Percentiles rank a stretch among this genome's conserved stretches.
phyloP scores from a whole-genome alignment of 2,329 filamentous ascomycete species.

The Tolypocladium endophyticum region DNA sequence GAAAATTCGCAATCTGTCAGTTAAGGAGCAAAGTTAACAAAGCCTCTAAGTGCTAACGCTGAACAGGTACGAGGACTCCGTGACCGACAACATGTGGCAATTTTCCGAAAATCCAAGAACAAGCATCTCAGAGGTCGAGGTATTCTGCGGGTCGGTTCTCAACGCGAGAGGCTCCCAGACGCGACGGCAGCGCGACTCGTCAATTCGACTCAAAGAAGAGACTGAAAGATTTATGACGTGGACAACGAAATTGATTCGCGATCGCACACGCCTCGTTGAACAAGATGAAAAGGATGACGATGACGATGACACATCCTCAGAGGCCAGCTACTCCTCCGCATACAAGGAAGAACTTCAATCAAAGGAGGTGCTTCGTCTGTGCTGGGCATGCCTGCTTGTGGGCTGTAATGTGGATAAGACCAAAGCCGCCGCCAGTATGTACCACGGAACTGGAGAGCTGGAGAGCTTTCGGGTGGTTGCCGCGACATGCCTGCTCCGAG shows the following conservation, averaged over 20 bases:
- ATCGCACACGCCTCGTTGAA: neutral
- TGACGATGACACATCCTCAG: neutral
- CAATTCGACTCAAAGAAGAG: constrained; percentile 39
- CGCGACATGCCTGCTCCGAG: constrained; percentile 22
- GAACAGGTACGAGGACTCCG: constrained; percentile 33
- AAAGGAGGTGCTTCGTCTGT: constrained; percentile 18
- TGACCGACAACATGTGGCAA: constrained; percentile 29
- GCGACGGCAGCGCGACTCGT: constrained; percentile 38
- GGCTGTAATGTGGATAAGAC: constrained; percentile 7
- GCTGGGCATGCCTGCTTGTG: constrained; percentile 23
- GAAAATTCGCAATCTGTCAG: constrained; percentile 36
- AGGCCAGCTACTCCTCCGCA: neutral
- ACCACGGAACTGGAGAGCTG: constrained; percentile 11
- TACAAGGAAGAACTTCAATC: constrained; percentile 7
- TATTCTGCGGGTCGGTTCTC: constrained; percentile 45
- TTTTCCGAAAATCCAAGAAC: constrained; percentile 34
- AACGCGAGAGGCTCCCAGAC: constrained; percentile 39
- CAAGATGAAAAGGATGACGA: constrained; percentile 1
- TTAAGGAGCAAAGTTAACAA: constrained; percentile 10
- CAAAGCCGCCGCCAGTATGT: neutral
- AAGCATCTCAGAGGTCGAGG: constrained; percentile 38
- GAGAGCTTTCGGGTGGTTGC: constrained; percentile 27
- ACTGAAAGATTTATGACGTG: constrained; percentile 35
- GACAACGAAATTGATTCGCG: constrained; percentile 23
- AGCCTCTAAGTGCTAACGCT: constrained; percentile 1